phyloP scores from a whole-genome alignment of 192 early-diverging fungal species.

The Chytriomyces sp. region DNA sequence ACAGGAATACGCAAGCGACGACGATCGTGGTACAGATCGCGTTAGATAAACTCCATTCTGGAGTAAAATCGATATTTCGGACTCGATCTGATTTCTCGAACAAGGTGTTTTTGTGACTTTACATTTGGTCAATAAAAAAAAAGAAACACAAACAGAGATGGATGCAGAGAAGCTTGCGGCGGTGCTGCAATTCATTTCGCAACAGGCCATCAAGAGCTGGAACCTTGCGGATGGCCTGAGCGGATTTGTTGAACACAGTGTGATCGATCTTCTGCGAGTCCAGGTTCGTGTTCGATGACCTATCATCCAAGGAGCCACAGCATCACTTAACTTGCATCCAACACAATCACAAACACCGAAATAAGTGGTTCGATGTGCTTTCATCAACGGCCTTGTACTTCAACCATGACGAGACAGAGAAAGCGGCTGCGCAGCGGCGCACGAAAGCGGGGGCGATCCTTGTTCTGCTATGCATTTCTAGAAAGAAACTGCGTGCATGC shows the following conservation, averaged over 20 bases:
- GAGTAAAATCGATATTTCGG: too few relatives aligned
- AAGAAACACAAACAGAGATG: not conserved
- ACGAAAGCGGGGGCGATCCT: conserved; percentile 11
- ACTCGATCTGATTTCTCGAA: too few relatives aligned
- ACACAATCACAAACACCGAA: not conserved
- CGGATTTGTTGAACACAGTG: not conserved
- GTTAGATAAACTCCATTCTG: too few relatives aligned
- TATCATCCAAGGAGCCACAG: not conserved
- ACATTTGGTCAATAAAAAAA: too few relatives aligned
- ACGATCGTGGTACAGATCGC: too few relatives aligned
- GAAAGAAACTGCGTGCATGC: conserved; percentile 16
- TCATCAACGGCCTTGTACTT: not conserved
- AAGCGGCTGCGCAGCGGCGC: not conserved
- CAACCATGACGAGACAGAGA: not conserved
- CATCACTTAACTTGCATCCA: not conserved
- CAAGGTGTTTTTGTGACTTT: too few relatives aligned
- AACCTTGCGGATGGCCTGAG: not conserved
- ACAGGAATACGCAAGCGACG: too few relatives aligned
- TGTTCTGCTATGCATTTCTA: conserved; percentile 9
- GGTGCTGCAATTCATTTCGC: not conserved
- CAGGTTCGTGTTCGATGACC: not conserved
- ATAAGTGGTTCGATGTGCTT: too few relatives aligned
- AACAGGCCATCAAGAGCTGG: not conserved
- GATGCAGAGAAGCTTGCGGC: not conserved
- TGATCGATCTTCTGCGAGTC: not conserved